A percentile compares a stretch with the other conserved stretches of the same genome.
These are phyloP conservation scores for Serendipita sp. DNA, from an alignment of 768 basidiomycete genomes.

Conservation along the genomic window DNA sequence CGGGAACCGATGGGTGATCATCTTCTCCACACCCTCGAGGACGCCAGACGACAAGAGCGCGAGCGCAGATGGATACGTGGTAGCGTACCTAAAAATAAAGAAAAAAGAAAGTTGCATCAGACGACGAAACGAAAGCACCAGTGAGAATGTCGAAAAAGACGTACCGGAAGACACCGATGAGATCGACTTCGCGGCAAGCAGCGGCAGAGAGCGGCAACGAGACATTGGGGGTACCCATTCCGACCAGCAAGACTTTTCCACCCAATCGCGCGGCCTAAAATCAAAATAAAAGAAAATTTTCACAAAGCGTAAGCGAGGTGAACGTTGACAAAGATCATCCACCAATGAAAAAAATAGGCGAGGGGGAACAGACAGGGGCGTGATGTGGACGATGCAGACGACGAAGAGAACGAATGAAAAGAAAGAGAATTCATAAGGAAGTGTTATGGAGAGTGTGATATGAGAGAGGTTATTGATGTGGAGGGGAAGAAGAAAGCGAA, in stretches of 20 bases:
- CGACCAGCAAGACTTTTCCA: conserved; percentile 84
- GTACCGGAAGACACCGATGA: conserved; percentile 59
- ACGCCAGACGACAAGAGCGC: conserved; percentile 55
- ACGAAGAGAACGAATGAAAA: conserved; percentile 3
- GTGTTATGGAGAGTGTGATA: not conserved
- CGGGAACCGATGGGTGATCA: conserved; percentile 64
- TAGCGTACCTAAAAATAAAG: conserved; percentile 74
- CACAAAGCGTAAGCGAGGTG: conserved; percentile 11
- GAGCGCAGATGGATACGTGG: conserved; percentile 82
- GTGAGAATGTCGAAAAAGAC: conserved; percentile 16
- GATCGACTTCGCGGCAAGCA: conserved; percentile 79
- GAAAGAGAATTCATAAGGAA: conserved; percentile 12
- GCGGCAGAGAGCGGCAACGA: conserved; percentile 72
- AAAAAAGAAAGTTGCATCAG: not conserved
- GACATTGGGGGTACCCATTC: conserved; percentile 83
- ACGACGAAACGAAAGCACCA: not conserved
- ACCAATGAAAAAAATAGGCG: too few relatives aligned
- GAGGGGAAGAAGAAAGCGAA: not conserved
- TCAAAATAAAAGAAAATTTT: conserved; percentile 1
- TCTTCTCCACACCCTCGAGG: conserved; percentile 47
- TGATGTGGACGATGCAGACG: not conserved
- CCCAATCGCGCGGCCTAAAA: conserved; percentile 63
- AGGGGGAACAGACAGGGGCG: conserved; percentile 8
- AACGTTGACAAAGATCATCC: too few relatives aligned
- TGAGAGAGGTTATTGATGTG: too few relatives aligned